Base-by-base conservation (phyloP, 805 yeast genomes). In the Saccharomycopsis sp. region DNA sequence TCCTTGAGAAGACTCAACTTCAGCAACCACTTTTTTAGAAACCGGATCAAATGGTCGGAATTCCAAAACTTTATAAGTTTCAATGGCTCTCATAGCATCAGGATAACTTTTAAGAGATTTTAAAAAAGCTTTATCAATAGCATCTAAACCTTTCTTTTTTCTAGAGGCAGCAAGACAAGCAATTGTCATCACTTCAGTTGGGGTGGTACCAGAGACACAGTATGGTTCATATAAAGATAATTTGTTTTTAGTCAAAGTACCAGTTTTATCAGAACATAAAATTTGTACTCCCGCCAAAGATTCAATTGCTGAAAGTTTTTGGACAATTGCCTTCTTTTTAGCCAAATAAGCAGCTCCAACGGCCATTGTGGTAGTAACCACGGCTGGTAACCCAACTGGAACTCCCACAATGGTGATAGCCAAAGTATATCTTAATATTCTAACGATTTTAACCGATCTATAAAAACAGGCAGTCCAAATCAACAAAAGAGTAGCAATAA, bases 331-430 rank as follows among this genome's bases (percentile, higher is more conserved):
- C 70, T 85, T 85, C 70, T 86, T 87, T 77, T 86, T 84, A 58
- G 96, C 96, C 61, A 87, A 73, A 80, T 87, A 85, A 62, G 96
- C 95, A 65, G 96, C 96, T 79, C 96, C 96, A 67, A 88, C 96
- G 66, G 96, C 96, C 96, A 87, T 86, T 64, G 96, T 87, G 58
- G 95, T 87, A 73, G 96, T 87, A 54, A 86, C 95, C 61, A 87
- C 96, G 64, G 95, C 95, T 66, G 96, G 96, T 64, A 87, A 78
- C 82, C 96, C 96, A 54, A 87, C 96, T 64, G 96, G 96, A 56
- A 87, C 96, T 80, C 96, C 96, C 57, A 87, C 80, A 68, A 87
- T 85, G 71, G 95, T 87, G 66, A 87, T 86, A 55, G 95, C 96
- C 63, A 87, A 71, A 56, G 95, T 81, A 80, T 78, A 83, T 72